Conservation (phyloP, 306 rosid species). For the Pachyrhizus erosus region DNA sequence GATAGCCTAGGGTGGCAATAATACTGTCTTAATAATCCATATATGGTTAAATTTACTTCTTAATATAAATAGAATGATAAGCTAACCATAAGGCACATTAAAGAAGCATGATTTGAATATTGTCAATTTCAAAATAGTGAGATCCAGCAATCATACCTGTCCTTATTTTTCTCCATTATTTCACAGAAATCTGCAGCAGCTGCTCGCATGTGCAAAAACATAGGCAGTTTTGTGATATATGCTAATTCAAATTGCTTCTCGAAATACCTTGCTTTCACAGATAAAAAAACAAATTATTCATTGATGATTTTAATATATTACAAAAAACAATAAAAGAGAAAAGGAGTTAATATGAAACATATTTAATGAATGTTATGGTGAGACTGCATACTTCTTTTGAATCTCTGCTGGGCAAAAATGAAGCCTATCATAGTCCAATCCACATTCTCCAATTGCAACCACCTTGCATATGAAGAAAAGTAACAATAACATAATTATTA, state of each 20-base stretch:
- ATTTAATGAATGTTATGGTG: slow-evolving; percentile 22
- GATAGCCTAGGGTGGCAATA: slow-evolving; percentile 15
- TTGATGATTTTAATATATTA: slow-evolving; percentile 6
- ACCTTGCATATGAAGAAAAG: slow-evolving; percentile 57
- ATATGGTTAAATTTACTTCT: slow-evolving; percentile 15
- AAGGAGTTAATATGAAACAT: not conserved
- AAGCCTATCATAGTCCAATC: slow-evolving; percentile 93
- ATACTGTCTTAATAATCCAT: slow-evolving; percentile 4
- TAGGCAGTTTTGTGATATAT: slow-evolving; percentile 76
- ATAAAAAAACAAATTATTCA: not conserved
- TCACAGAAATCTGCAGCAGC: slow-evolving; percentile 95
- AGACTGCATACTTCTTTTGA: slow-evolving; percentile 77
- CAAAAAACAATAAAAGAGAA: not conserved
- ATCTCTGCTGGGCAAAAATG: slow-evolving; percentile 89
- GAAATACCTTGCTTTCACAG: slow-evolving; percentile 69
- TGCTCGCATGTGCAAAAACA: slow-evolving; percentile 98
- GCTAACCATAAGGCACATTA: slow-evolving; percentile 13
- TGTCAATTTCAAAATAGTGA: not conserved
- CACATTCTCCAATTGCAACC: slow-evolving; percentile 97
- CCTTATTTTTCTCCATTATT: slow-evolving; percentile 72
- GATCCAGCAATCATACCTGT: slow-evolving; percentile 59
- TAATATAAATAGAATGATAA: slow-evolving; percentile 29
- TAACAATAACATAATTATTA: slow-evolving; percentile 13
- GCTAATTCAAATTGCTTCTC: slow-evolving; percentile 97
- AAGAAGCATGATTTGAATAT: slow-evolving; percentile 31